Conservation (phyloP, 2,329 filamentous ascomycete species). For the Colletotrichum musae region DNA sequence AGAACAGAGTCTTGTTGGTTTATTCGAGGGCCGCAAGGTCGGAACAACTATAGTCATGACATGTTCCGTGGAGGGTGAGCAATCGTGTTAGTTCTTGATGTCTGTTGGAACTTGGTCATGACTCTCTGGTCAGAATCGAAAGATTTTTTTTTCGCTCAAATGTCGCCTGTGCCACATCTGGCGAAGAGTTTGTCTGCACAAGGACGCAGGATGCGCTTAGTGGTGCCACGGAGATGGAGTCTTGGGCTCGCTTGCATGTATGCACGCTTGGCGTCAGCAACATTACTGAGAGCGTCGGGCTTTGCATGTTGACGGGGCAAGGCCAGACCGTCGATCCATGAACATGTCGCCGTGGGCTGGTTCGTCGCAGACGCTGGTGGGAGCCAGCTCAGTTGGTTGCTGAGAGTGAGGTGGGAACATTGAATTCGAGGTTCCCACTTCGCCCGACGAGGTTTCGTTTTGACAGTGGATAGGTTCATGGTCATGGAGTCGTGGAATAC, state of each 20-base stretch:
- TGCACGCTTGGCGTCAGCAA: background rate
- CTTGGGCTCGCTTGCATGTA: background rate
- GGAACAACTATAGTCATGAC: background rate
- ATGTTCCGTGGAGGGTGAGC: background rate
- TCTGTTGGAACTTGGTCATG: background rate
- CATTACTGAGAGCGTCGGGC: background rate
- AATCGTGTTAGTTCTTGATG: background rate
- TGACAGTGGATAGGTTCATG: too few relatives aligned
- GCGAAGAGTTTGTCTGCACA: background rate
- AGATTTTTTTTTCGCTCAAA: background rate
- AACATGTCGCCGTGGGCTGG: too few relatives aligned
- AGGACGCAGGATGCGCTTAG: background rate
- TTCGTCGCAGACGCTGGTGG: too few relatives aligned
- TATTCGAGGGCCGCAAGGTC: background rate
- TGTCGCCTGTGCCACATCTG: background rate
- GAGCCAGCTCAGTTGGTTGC: too few relatives aligned
- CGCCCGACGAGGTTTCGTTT: background rate
- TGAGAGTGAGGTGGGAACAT: background rate
- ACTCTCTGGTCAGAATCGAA: background rate
- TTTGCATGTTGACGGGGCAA: background rate
- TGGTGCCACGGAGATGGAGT: conserved; percentile 1
- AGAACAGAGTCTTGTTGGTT: background rate
- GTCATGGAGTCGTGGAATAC: too few relatives aligned
- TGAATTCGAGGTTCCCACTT: background rate
- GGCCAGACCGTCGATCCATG: too few relatives aligned